Evolutionary conservation across 164 flowering plant species (phyloP).

Genomic region (Macadamia tetraphylla): DNA sequence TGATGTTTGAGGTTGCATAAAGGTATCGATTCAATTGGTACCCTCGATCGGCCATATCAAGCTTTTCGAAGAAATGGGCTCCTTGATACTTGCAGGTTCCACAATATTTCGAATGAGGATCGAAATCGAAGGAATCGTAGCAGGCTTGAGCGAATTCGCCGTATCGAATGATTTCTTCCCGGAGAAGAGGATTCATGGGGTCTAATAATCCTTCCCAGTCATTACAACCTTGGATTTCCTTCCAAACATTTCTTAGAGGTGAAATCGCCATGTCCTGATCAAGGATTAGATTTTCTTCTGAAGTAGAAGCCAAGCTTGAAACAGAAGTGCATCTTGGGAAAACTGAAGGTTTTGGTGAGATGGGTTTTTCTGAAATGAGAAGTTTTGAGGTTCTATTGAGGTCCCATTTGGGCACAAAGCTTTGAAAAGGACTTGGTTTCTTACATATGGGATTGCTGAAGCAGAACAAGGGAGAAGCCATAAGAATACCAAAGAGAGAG

Average conservation of each 20-base stretch:
- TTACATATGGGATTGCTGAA: neutral
- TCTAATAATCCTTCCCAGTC: conserved; percentile 64
- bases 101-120: conserved; percentile 67
- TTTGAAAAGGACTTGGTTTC: neutral
- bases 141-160: conserved; percentile 75
- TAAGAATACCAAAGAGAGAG: neutral
- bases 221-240: conserved; percentile 50
- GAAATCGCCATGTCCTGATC: conserved; percentile 15
- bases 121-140: conserved; percentile 79
- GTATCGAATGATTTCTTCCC: conserved; percentile 60
- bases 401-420: neutral
- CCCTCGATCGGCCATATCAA: conserved; percentile 41
- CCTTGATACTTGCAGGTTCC: conserved; percentile 57
- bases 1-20: conserved; percentile 72
- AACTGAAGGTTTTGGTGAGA: conserved; percentile 1
- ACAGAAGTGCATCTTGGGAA: conserved; percentile 7
- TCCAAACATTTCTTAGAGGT: conserved; percentile 42
- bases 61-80: conserved; percentile 43
- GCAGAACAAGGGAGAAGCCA: neutral
- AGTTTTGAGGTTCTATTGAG: neutral
- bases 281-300: neutral
- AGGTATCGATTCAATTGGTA: conserved; percentile 48
- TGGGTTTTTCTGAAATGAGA: conserved; percentile 3
- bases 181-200: conserved; percentile 52
- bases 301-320: conserved; percentile 5